Evolutionary conservation across 2,329 filamentous ascomycete species (phyloP).

Genomic region (Trichoderma cornu-damae): DNA sequence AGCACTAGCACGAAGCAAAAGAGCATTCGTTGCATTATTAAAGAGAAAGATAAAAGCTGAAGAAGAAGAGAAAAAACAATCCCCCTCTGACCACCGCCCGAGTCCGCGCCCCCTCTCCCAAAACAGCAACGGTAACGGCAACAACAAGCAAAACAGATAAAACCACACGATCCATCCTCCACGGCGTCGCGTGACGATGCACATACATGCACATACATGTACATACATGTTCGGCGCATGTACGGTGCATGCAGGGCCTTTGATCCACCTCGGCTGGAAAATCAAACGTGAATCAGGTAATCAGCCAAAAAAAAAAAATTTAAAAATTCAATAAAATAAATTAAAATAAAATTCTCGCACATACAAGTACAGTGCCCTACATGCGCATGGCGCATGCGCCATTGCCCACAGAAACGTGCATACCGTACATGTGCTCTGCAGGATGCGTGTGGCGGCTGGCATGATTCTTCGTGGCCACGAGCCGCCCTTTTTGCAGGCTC

Average conservation of each 20-base stretch:
- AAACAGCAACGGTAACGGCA: too few relatives aligned
- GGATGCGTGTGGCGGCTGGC: too few relatives aligned
- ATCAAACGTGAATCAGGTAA: slow-evolving; percentile 5
- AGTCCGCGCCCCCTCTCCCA: too few relatives aligned
- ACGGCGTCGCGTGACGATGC: slow-evolving; percentile 8
- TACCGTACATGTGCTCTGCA: not conserved
- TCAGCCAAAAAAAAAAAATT: too few relatives aligned
- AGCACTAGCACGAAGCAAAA: too few relatives aligned
- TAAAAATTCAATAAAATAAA: too few relatives aligned
- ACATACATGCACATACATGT: not conserved
- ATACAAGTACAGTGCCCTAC: slow-evolving; percentile 6
- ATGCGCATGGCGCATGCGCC: not conserved
- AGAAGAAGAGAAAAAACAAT: not conserved
- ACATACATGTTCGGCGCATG: not conserved
- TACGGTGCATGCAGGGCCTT: slow-evolving; percentile 10
- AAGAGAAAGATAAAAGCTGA: too few relatives aligned
- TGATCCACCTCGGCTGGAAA: slow-evolving; percentile 1
- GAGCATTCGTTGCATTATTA: too few relatives aligned
- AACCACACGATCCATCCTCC: slow-evolving; percentile 9
- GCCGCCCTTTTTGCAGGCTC: too few relatives aligned
- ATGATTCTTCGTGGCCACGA: too few relatives aligned
- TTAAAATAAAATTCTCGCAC: slow-evolving; percentile 3
- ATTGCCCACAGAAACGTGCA: too few relatives aligned
- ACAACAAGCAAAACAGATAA: not conserved
- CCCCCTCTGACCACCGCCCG: too few relatives aligned